phyloP scores from a whole-genome alignment of 73 alveolate genomes.

The Tetrahymena borealis region DNA sequence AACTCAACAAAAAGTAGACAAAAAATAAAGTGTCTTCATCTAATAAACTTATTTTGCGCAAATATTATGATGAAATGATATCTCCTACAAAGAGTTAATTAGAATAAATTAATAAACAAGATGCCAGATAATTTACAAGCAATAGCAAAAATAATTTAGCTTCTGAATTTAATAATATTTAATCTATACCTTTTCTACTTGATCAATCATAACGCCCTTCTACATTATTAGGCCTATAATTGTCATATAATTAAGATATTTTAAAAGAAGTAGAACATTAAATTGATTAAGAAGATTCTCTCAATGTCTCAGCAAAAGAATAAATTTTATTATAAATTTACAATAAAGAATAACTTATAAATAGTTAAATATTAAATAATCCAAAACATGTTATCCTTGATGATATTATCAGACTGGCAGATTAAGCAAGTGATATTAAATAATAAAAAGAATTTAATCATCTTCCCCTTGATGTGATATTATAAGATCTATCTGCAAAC shows the following conservation, averaged over 20 bases:
- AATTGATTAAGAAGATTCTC: neutral
- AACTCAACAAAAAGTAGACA: neutral
- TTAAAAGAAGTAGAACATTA: neutral
- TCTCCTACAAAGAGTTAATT: neutral
- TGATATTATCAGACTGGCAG: neutral
- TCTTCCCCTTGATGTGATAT: neutral
- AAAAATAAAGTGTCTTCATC: neutral
- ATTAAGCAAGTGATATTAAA: neutral
- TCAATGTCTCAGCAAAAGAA: neutral
- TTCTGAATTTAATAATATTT: neutral
- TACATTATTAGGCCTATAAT: neutral
- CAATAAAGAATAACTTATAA: neutral
- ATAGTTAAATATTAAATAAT: neutral
- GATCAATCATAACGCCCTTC: neutral
- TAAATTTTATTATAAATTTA: neutral
- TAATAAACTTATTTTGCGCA: neutral
- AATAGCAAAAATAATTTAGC: neutral
- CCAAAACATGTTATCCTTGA: neutral
- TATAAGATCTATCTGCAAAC: neutral
- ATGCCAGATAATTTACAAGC: neutral
- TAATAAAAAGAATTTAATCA: neutral
- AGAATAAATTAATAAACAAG: neutral
- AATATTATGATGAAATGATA: neutral
- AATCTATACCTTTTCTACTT: neutral
- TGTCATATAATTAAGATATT: neutral